A percentile compares a stretch with the other conserved stretches of the same genome.
Conservation (phyloP, 192 early-diverging fungal genomes). For the Neocallimastix lanati region DNA sequence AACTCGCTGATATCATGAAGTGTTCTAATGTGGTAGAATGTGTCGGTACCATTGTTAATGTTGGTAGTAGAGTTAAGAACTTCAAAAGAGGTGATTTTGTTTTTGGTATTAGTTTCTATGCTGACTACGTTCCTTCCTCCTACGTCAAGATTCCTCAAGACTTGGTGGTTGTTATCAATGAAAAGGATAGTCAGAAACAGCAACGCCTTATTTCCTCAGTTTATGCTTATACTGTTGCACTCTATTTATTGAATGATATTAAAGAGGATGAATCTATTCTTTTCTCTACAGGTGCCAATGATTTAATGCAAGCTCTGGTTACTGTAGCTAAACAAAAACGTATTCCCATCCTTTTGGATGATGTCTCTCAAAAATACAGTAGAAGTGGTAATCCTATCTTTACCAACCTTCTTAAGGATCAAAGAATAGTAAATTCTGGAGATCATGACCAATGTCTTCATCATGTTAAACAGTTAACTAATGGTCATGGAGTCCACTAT, state of each 20-base stretch:
- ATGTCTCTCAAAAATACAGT: too few relatives aligned
- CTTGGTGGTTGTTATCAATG: neutral
- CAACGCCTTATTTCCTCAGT: neutral
- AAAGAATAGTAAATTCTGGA: too few relatives aligned
- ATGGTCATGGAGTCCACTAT: too few relatives aligned
- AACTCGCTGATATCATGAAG: neutral
- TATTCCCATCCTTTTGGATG: too few relatives aligned
- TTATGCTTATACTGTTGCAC: neutral
- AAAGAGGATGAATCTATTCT: neutral
- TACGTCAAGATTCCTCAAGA: neutral
- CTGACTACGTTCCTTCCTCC: neutral
- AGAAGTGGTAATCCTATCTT: too few relatives aligned
- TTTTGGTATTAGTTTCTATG: neutral
- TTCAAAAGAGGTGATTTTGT: neutral
- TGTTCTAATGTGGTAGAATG: neutral
- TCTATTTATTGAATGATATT: neutral
- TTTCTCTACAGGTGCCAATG: neutral
- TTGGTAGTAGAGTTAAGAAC: neutral
- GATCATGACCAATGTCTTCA: too few relatives aligned
- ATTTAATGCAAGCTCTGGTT: neutral
- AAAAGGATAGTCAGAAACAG: neutral
- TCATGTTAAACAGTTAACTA: too few relatives aligned
- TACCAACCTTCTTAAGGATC: too few relatives aligned
- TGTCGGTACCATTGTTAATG: neutral
- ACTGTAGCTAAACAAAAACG: too few relatives aligned